phyloP scores from a whole-genome alignment of 2,329 filamentous ascomycete genomes.

The Berkeleyomyces basicola region DNA sequence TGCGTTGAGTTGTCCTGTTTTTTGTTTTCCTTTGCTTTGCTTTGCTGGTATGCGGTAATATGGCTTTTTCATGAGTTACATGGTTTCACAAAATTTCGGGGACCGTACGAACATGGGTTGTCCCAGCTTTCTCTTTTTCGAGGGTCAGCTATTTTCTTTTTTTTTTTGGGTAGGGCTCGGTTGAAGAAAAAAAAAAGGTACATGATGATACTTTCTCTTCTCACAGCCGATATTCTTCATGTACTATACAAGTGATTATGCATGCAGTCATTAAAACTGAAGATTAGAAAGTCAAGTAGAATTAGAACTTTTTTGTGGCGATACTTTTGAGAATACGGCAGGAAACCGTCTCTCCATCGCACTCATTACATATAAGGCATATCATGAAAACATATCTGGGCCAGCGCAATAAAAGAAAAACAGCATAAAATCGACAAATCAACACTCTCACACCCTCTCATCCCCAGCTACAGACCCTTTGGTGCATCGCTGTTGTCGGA shows the following conservation, averaged over 20 bases:
- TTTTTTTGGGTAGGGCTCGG: background rate
- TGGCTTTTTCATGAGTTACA: conserved; percentile 5
- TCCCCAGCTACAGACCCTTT: background rate
- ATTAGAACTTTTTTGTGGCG: background rate
- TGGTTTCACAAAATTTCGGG: conserved; percentile 1
- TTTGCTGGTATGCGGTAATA: conserved; percentile 6
- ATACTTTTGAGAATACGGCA: background rate
- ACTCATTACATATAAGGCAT: background rate
- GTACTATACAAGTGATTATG: too few relatives aligned
- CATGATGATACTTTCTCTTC: background rate
- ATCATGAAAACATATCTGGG: background rate
- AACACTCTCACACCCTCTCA: background rate
- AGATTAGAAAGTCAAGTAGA: too few relatives aligned
- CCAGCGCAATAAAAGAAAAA: background rate
- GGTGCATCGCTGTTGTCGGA: background rate
- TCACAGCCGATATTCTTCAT: background rate
- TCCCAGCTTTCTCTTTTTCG: background rate
- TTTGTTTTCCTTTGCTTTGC: background rate
- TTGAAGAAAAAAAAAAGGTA: conserved; percentile 1
- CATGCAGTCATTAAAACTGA: too few relatives aligned
- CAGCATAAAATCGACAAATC: background rate
- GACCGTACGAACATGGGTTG: background rate
- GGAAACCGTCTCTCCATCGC: too few relatives aligned
- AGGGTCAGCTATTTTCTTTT: background rate
- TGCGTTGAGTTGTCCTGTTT: background rate